Evolutionary conservation across 495 filamentous ascomycete genomes (phyloP).

Genomic region (Aspergillus nanangensis): DNA sequence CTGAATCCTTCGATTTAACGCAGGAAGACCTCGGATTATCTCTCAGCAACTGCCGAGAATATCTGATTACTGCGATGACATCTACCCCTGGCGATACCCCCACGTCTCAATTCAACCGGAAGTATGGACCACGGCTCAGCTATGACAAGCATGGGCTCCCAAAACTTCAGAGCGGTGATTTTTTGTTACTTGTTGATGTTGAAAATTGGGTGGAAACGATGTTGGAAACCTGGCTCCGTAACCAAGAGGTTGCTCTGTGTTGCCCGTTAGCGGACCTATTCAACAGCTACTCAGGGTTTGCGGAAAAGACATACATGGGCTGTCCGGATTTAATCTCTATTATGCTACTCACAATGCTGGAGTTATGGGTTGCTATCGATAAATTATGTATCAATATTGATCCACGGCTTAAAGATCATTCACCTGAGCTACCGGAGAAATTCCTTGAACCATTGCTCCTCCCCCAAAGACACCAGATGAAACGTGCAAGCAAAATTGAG

Average conservation of each 20-base stretch:
- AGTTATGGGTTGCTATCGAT: slow-evolving; percentile 58
- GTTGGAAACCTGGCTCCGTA: slow-evolving; percentile 24
- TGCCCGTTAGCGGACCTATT: slow-evolving; percentile 19
- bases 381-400: slow-evolving; percentile 34
- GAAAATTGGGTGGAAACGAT: slow-evolving; percentile 38
- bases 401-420: slow-evolving; percentile 44
- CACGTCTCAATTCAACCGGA: slow-evolving; percentile 5
- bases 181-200: slow-evolving; percentile 14
- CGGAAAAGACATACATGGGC: slow-evolving; percentile 24
- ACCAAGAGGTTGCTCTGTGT: slow-evolving; percentile 16
- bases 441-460: slow-evolving; percentile 46
- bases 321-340: slow-evolving; percentile 48
- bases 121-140: slow-evolving; percentile 3
- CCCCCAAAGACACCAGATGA: slow-evolving; percentile 41
- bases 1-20: background rate
- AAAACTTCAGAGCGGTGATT: slow-evolving; percentile 6
- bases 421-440: slow-evolving; percentile 36
- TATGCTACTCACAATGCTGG: slow-evolving; percentile 53
- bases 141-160: slow-evolving; percentile 4
- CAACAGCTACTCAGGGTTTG: slow-evolving; percentile 24
- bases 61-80: slow-evolving; percentile 5
- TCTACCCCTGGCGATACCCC: background rate
- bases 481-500: slow-evolving; percentile 42
- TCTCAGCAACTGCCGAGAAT: slow-evolving; percentile 4
- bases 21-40: slow-evolving; percentile 12